phyloP scores from a whole-genome alignment of 2,329 filamentous ascomycete species.

The Didymella keratinophila region DNA sequence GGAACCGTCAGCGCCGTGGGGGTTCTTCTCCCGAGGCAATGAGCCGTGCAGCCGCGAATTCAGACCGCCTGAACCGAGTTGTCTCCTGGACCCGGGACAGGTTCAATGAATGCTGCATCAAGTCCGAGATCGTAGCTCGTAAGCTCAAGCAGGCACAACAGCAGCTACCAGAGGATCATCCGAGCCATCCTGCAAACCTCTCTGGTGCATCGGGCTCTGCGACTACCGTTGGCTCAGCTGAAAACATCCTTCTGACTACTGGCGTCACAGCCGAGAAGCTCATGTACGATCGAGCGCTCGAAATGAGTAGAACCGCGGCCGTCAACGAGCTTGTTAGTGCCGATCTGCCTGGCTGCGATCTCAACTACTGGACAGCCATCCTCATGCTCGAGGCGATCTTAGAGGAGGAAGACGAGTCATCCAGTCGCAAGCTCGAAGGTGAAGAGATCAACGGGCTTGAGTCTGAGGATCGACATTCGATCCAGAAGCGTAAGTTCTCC shows the following conservation, averaged over 20 bases:
- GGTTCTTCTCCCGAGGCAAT: conserved; percentile 60
- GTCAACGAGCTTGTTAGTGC: conserved; percentile 96
- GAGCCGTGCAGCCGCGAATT: conserved; percentile 53
- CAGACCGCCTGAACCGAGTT: conserved; percentile 83
- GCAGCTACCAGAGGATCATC: conserved; percentile 82
- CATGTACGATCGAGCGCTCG: conserved; percentile 96
- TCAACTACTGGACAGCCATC: conserved; percentile 92
- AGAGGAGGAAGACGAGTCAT: conserved; percentile 74
- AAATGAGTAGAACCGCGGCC: conserved; percentile 94
- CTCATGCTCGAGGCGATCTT: conserved; percentile 94
- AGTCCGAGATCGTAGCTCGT: conserved; percentile 90
- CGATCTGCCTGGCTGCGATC: conserved; percentile 85
- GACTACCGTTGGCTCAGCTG: conserved; percentile 69
- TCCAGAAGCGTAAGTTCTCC: conserved; percentile 71
- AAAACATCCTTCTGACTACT: conserved; percentile 83
- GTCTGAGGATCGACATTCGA: conserved; percentile 74
- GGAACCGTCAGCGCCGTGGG: conserved; percentile 75
- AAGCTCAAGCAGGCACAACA: conserved; percentile 88
- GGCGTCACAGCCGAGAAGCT: conserved; percentile 94
- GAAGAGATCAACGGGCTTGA: conserved; percentile 65
- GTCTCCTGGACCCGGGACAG: conserved; percentile 94
- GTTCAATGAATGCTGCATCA: conserved; percentile 97
- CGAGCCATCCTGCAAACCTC: conserved; percentile 83
- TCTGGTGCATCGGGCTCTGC: conserved; percentile 65
- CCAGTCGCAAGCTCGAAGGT: conserved; percentile 57